Evolutionary conservation across 2,329 filamentous ascomycete species (phyloP), one percentile per base, ranked within the genome.

Genomic region (Venturia effusa): DNA sequence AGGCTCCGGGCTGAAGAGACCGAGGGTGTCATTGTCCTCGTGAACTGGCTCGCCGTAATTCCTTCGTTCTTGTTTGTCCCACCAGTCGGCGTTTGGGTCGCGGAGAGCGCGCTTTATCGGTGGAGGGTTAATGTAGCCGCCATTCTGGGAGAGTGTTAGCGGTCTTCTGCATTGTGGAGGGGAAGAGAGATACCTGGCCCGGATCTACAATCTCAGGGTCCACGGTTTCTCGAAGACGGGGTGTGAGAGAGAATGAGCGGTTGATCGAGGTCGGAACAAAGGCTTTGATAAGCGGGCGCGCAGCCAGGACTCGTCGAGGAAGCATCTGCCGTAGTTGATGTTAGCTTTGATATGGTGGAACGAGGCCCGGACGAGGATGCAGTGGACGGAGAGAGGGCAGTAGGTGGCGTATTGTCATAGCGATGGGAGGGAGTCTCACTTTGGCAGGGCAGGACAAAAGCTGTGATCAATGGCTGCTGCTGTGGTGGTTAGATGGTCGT

Each of bases 11-110:
- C 90, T 88, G 78, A 99, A 93, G 68, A 96, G 88, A 70, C 92
- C 92, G 65, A 97, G 82, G 65, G 92, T 83, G 75, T 99, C 95
- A 77, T 97, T 89, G 76, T 99, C 94, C 78, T 99, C 95, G 77
- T 99, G 93, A 62, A 96, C 86, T 15, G 93, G 90, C 78, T 99
- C 95, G 77, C 92, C 92, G 75, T 90, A 97, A 83, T 99, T 97
- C 72, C 94, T 86, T 74, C 92, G 88, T 77, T 97, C 94, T 79
- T 99, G 94, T 77, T 92, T 89, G 78, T 99, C 93, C 90, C 92
- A 97, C 91, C 92, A 99, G 74, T 90, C 87, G 73, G 78, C 93
- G 75, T 97, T 85, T 41, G 95, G 94, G 76, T 97, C 94, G 74
- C 94, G 90, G 79, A 91, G 89, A 76, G 92, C 88, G 70, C 93